These are phyloP conservation scores for Zymoseptoria tritici DNA, from an alignment of 2,329 filamentous ascomycete genomes.

Conservation along the genomic window DNA sequence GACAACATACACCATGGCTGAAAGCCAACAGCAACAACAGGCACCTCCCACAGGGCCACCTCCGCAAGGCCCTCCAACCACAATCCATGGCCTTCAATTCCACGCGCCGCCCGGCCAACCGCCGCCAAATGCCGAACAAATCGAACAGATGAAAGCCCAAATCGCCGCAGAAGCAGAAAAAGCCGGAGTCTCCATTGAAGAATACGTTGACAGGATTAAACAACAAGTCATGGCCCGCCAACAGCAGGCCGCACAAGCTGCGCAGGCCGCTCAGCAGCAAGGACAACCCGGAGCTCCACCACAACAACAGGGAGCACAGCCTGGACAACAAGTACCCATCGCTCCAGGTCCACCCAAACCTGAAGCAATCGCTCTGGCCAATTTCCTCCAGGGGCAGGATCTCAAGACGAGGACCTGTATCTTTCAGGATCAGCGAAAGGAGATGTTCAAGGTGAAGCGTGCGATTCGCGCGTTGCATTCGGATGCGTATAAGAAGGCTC, in stretches of 20 bases:
- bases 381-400: conserved; percentile 73
- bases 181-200: conserved; percentile 73
- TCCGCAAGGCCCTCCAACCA: neutral
- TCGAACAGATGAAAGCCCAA: conserved; percentile 74
- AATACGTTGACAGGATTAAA: conserved; percentile 61
- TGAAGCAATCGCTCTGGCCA: conserved; percentile 78
- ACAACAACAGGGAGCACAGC: conserved; percentile 32
- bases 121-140: conserved; percentile 72
- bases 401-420: conserved; percentile 88
- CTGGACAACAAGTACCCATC: conserved; percentile 58
- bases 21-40: neutral
- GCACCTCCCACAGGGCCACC: neutral
- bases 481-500: conserved; percentile 79
- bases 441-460: conserved; percentile 98
- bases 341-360: conserved; percentile 77
- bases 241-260: conserved; percentile 27
- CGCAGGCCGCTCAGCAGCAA: conserved; percentile 27
- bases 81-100: neutral
- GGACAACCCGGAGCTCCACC: conserved; percentile 16
- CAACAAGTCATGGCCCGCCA: conserved; percentile 50
- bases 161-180: conserved; percentile 75
- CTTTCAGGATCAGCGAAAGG: conserved; percentile 90
- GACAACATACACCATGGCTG: neutral
- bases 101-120: conserved; percentile 3
- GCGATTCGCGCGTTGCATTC: conserved; percentile 85